phyloP scores from a whole-genome alignment of 345 rosid genomes.

The Euclidium syriacum region DNA sequence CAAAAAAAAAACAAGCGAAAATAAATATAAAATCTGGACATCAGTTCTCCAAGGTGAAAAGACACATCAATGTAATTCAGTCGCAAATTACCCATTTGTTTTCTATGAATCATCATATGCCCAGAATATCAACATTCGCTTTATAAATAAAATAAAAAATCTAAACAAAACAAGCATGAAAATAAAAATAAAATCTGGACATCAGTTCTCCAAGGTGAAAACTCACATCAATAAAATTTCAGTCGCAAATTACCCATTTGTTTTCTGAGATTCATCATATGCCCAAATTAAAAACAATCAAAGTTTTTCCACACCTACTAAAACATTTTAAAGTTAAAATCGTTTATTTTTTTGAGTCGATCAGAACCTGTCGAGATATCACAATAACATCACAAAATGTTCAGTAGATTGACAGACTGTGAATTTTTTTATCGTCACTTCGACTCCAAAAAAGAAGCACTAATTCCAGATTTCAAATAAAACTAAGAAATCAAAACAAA shows the following conservation, averaged over 20 bases:
- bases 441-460: slow-evolving; percentile 4
- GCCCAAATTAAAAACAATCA: background rate
- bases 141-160: background rate
- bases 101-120: slow-evolving; percentile 20
- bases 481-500: no score
- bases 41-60: slow-evolving; percentile 39
- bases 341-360: background rate
- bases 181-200: background rate
- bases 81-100: slow-evolving; percentile 24
- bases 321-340: no score
- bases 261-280: slow-evolving; percentile 20
- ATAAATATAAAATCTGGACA: slow-evolving; percentile 1
- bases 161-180: no score
- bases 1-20: no score
- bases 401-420: slow-evolving; percentile 36
- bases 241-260: slow-evolving; percentile 28
- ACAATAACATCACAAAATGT: slow-evolving; percentile 23
- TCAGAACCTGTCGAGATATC: slow-evolving; percentile 31
- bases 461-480: background rate
- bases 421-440: slow-evolving; percentile 28
- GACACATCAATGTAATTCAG: slow-evolving; percentile 28
- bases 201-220: slow-evolving; percentile 39
- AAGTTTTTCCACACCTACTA: no score
- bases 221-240: slow-evolving; percentile 24
- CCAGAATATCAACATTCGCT: background rate